These are phyloP conservation scores for Eremochloa ophiuroides DNA, from an alignment of 176 grass and related monocot genomes.

Conservation along the genomic window DNA sequence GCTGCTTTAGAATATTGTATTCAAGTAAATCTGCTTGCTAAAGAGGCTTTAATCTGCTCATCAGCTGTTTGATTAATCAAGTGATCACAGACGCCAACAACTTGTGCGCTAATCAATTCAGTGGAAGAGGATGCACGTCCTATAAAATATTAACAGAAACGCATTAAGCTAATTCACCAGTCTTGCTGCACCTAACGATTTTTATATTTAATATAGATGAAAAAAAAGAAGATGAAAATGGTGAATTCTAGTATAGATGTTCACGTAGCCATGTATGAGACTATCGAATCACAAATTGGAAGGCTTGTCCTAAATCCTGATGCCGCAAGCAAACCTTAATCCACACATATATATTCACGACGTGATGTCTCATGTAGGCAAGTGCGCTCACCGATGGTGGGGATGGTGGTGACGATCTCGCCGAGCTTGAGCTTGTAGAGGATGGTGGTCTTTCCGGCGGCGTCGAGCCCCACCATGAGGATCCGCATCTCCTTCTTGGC, in stretches of 20 bases:
- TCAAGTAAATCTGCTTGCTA: background rate
- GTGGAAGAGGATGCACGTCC: background rate
- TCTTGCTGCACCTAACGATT: background rate
- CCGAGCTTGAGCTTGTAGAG: constrained; percentile 82
- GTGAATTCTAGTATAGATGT: background rate
- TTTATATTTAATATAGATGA: background rate
- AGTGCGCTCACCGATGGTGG: constrained; percentile 55
- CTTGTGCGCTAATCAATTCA: background rate
- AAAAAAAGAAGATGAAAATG: background rate
- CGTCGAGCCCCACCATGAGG: constrained; percentile 73
- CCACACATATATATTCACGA: background rate
- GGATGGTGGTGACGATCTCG: constrained; percentile 82
- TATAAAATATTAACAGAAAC: background rate
- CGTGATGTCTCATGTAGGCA: background rate
- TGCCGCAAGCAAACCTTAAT: background rate
- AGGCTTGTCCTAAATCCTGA: background rate
- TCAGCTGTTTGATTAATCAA: background rate
- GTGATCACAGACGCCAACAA: background rate
- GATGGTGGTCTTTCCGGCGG: constrained; percentile 77
- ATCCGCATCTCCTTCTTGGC: constrained; percentile 89
- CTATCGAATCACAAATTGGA: background rate
- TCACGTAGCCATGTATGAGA: background rate
- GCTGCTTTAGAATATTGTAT: background rate
- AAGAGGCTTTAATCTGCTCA: background rate
- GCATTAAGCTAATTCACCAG: background rate